These are phyloP conservation scores for Uronychia binucleata DNA, from an alignment of 73 alveolate species.

Conservation along the genomic window DNA sequence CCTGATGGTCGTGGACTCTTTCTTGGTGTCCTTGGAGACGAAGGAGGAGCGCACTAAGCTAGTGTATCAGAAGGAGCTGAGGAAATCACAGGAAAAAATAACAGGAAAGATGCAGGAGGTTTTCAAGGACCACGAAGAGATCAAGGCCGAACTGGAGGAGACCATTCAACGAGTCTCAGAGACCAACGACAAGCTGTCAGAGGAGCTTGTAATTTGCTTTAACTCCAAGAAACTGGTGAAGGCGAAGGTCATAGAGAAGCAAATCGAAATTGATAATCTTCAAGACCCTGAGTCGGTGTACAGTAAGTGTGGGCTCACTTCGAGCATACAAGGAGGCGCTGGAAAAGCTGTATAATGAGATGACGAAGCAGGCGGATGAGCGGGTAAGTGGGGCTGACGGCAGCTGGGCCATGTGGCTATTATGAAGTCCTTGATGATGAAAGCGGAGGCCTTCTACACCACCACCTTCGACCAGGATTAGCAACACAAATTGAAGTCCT, in stretches of 20 bases:
- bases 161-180: background rate
- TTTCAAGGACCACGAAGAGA: background rate
- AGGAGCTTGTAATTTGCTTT: background rate
- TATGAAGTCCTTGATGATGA: background rate
- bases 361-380: background rate
- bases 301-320: background rate
- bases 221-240: background rate
- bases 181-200: background rate
- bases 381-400: background rate
- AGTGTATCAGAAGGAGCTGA: background rate
- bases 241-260: background rate
- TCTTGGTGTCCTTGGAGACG: background rate
- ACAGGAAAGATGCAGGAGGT: background rate
- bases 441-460: background rate
- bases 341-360: background rate
- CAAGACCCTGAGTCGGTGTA: background rate
- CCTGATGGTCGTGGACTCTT: background rate
- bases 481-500: background rate
- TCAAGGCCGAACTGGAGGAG: background rate
- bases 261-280: background rate
- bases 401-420: background rate
- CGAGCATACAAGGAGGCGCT: background rate
- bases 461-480: background rate
- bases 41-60: background rate
- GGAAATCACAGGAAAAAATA: background rate